phyloP scores from a whole-genome alignment of 768 basidiomycete genomes.

The Hygrophorus pudorinus region DNA sequence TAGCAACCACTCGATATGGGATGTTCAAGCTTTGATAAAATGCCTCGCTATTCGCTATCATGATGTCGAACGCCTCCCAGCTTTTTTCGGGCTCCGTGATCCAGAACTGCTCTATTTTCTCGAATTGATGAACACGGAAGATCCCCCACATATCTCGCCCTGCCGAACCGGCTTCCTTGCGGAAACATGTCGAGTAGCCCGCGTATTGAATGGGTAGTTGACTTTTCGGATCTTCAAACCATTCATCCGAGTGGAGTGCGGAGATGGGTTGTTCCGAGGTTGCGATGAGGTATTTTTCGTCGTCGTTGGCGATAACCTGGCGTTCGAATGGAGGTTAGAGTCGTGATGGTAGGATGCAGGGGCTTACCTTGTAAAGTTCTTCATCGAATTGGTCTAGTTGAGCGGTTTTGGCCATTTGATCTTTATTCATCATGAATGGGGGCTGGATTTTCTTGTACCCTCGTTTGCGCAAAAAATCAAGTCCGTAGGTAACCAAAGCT shows the following conservation, averaged over 20 bases:
- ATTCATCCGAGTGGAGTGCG: conserved; percentile 90
- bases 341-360: neutral
- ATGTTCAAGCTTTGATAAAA: conserved; percentile 95
- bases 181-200: conserved; percentile 92
- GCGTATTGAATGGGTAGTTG: conserved; percentile 91
- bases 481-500: conserved; percentile 87
- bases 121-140: conserved; percentile 99
- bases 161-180: conserved; percentile 96
- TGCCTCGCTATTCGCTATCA: conserved; percentile 83
- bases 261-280: conserved; percentile 99
- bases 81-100: conserved; percentile 92
- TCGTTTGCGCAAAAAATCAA: conserved; percentile 78
- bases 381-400: conserved; percentile 98
- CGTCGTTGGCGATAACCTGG: conserved; percentile 78
- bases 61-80: conserved; percentile 87
- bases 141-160: conserved; percentile 99
- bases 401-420: conserved; percentile 94
- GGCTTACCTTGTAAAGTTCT: conserved; percentile 86
- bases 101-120: conserved; percentile 97
- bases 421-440: conserved; percentile 98
- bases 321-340: neutral
- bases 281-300: conserved; percentile 98
- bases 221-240: conserved; percentile 88
- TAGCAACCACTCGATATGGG: conserved; percentile 86
- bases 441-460: conserved; percentile 93